Evolutionary conservation across 306 rosid genomes (phyloP).

Genomic region (Astragalus membranaceus): DNA sequence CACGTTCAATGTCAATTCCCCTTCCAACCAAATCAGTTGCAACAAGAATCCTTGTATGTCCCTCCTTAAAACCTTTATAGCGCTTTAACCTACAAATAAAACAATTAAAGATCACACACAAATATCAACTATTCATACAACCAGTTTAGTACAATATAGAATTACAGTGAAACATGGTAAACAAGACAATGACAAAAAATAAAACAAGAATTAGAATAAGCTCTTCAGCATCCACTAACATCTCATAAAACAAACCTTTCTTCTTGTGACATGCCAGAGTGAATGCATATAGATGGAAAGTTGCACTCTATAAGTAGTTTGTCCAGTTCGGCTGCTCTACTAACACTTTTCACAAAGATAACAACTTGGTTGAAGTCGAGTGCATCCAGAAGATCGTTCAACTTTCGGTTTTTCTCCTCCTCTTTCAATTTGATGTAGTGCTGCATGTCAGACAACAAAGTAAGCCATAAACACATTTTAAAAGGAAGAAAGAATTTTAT

Average conservation of each 20-base stretch:
- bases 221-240: neutral
- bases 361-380: conserved; percentile 97
- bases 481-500: neutral
- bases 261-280: conserved; percentile 97
- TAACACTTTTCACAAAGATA: conserved; percentile 93
- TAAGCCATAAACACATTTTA: conserved; percentile 17
- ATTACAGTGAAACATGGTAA: neutral
- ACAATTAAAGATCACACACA: neutral
- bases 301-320: conserved; percentile 92
- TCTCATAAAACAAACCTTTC: conserved; percentile 60
- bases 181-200: neutral
- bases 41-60: conserved; percentile 89
- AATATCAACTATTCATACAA: neutral
- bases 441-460: conserved; percentile 37
- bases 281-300: conserved; percentile 96
- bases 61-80: conserved; percentile 96
- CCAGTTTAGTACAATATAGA: neutral
- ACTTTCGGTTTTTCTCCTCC: conserved; percentile 90
- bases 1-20: conserved; percentile 97
- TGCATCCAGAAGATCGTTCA: conserved; percentile 98
- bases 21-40: conserved; percentile 98
- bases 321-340: conserved; percentile 97
- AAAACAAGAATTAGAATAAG: neutral
- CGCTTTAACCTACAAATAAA: conserved; percentile 36
- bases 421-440: conserved; percentile 98